Conservation (phyloP, 371 early-diverging fungal genomes). For the Coemansia sp. region DNA sequence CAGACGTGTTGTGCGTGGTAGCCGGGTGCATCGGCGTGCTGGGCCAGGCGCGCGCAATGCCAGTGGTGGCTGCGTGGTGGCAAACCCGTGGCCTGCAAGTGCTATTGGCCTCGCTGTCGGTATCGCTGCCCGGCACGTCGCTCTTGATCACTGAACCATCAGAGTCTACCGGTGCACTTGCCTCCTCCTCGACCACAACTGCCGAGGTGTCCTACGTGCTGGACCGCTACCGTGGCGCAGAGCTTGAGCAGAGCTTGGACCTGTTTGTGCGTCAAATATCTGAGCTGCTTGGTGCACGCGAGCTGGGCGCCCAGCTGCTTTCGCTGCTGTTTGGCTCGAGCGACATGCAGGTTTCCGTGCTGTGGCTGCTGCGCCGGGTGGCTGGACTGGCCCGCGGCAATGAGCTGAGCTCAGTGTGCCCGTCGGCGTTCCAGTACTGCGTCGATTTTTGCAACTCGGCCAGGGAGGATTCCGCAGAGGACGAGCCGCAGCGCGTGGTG, state of each 20-base stretch:
- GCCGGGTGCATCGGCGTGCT: slow-evolving; percentile 15
- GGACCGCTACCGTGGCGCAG: slow-evolving; percentile 14
- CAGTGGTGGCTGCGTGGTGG: slow-evolving; percentile 28
- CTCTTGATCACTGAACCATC: slow-evolving; percentile 21
- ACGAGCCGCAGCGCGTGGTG: not conserved
- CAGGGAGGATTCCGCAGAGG: not conserved
- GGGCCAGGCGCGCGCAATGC: slow-evolving; percentile 6
- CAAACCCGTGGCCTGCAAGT: slow-evolving; percentile 12
- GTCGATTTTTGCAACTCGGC: slow-evolving; percentile 1
- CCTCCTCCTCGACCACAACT: not conserved
- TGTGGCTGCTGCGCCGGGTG: slow-evolving; percentile 30
- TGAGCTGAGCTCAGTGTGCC: slow-evolving; percentile 2
- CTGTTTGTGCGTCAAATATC: slow-evolving; percentile 9
- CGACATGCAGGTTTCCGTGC: not conserved
- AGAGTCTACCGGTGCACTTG: not conserved
- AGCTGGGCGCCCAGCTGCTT: slow-evolving; percentile 26
- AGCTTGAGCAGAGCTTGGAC: slow-evolving; percentile 13
- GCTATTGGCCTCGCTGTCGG: slow-evolving; percentile 19
- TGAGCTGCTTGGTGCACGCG: not conserved
- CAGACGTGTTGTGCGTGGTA: slow-evolving; percentile 21
- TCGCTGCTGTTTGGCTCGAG: slow-evolving; percentile 3
- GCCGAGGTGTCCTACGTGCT: slow-evolving; percentile 20
- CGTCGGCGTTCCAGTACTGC: slow-evolving; percentile 29
- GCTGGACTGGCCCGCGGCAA: not conserved
- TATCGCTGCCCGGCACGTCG: slow-evolving; percentile 36